phyloP scores from a whole-genome alignment of 1,284 basidiomycete species.

The Laetiporus sulphureus region DNA sequence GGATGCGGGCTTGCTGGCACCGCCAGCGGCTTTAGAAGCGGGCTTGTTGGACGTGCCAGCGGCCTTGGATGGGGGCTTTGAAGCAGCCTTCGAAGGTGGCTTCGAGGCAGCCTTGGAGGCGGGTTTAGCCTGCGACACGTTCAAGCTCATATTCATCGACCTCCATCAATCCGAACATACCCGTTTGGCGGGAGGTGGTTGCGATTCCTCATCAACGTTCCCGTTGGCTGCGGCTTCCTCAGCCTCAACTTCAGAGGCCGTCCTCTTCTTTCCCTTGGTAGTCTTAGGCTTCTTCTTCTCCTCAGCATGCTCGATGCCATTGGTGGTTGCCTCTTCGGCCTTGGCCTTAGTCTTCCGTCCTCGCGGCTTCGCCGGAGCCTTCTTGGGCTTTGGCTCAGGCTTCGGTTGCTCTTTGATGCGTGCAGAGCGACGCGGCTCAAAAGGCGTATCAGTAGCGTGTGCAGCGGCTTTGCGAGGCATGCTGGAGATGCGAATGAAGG shows the following conservation, averaged over 20 bases:
- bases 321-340: no score
- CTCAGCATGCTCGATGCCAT: constrained; percentile 15
- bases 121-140: constrained; percentile 12
- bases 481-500: constrained; percentile 10
- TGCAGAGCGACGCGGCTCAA: constrained; percentile 63
- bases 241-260: constrained; percentile 24
- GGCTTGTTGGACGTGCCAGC: constrained; percentile 26
- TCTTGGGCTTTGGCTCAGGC: constrained; percentile 44
- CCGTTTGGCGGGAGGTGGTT: constrained; percentile 31
- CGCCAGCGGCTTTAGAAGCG: constrained; percentile 17
- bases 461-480: constrained; percentile 69
- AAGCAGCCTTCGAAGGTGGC: constrained; percentile 20
- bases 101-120: constrained; percentile 15
- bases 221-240: constrained; percentile 22
- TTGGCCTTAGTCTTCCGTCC: constrained; percentile 44
- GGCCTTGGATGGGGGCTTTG: constrained; percentile 28
- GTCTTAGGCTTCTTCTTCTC: constrained; percentile 45
- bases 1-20: constrained; percentile 27
- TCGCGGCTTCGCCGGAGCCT: constrained; percentile 53
- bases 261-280: constrained; percentile 50
- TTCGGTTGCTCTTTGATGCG: constrained; percentile 70
- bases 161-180: constrained; percentile 13
- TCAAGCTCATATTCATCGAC: constrained; percentile 23
- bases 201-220: constrained; percentile 21
- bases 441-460: constrained; percentile 27